Base-by-base conservation (phyloP, 805 yeast species). In the Candida tallmaniae region DNA sequence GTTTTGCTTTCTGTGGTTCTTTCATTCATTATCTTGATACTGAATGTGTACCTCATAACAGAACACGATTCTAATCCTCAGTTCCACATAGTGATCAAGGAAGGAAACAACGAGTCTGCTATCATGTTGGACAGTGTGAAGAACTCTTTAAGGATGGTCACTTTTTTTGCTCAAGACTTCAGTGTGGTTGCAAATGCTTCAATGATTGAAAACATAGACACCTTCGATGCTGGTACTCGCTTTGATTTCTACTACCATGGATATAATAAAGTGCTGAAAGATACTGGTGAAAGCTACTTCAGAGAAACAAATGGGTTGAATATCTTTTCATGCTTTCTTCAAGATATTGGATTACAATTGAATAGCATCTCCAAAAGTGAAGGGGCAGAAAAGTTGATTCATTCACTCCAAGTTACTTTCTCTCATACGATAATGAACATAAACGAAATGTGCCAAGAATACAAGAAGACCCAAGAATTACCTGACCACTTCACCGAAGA, bases 291-390 rank as follows among this genome's bases (percentile, higher is more conserved):
- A n/a, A 11, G 9, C 8, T 32, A 40, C n/a, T 36, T 31, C 26
- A 23, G 23, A 16, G 20, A 27, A 11, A 31, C 26, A 5, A 48
- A 54, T 32, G 78, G 77, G 1, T 49, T 73, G 36, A 79, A 76
- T 47, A 44, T 74, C 11, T 52, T 70, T 6, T 57, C 73, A 6
- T 68, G 69, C 10, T 51, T 74, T 11, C 58, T 74, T 8, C 59
- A 68, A 36, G 82, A 76, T 50, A 61, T 77, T 9, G 78, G 76
- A 4, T 55, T 54, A 2, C 76, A 69, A 41, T 51, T 72, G 26
- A 70, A 67, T 7, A 48, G 50, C 17, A 50, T 67, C 17, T 63
- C 76, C 4, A 56, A 58, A 13, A 48, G 61, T 36, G 13, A 23
- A 6, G 12, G 15, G 7, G 21, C 32, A 3, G 21, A 22, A n/a